These are phyloP conservation scores for Neopestalotiopsis rosae DNA, from an alignment of 2,329 filamentous ascomycete genomes.

Conservation along the genomic window DNA sequence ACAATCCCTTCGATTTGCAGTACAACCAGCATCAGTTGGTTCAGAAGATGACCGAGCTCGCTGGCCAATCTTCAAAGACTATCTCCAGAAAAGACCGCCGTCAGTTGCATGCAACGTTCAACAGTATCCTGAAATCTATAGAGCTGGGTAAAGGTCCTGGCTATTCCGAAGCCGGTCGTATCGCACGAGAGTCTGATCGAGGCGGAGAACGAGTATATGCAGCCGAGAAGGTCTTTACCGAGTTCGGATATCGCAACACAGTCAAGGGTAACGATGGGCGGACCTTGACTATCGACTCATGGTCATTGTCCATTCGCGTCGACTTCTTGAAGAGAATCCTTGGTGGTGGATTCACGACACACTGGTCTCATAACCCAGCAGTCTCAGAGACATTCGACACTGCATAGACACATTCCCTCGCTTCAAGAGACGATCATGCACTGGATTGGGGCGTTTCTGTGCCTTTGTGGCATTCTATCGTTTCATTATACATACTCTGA, in stretches of 20 bases:
- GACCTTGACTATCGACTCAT: constrained; percentile 53
- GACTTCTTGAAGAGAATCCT: constrained; percentile 54
- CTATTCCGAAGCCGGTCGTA: constrained; percentile 55
- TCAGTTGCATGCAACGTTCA: constrained; percentile 52
- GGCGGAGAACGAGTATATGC: constrained; percentile 45
- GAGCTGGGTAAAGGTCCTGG: constrained; percentile 59
- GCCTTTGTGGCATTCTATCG: neutral
- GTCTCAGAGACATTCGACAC: constrained; percentile 34
- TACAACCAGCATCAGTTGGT: constrained; percentile 56
- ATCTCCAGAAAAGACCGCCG: constrained; percentile 56
- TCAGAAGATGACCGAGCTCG: constrained; percentile 53
- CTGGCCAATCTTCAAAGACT: constrained; percentile 52
- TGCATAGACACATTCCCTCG: constrained; percentile 1
- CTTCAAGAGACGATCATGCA: neutral
- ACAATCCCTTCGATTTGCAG: constrained; percentile 41
- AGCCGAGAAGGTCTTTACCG: constrained; percentile 46
- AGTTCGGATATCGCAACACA: constrained; percentile 59
- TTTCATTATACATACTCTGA: neutral
- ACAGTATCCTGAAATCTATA: constrained; percentile 59
- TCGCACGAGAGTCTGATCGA: constrained; percentile 47
- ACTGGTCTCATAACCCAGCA: constrained; percentile 46
- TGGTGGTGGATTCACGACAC: constrained; percentile 47
- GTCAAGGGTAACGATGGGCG: constrained; percentile 51
- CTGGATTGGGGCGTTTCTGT: neutral
- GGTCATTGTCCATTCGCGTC: constrained; percentile 56